Conservation (phyloP, 1,139 yeast species). For the Pichia sp. region DNA sequence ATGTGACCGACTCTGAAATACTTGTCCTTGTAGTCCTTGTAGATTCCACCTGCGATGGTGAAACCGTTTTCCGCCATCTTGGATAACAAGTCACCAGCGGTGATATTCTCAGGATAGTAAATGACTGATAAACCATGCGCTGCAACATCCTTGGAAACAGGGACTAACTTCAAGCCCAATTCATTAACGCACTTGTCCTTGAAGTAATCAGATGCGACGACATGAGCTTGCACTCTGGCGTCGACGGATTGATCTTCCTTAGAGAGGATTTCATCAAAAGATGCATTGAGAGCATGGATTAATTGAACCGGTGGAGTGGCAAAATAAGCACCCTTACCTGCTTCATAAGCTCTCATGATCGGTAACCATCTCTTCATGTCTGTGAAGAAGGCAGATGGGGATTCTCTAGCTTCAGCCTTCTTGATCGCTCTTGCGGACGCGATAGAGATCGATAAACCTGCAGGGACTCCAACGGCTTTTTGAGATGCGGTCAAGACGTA, state of each 20-base stretch:
- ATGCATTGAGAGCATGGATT: constrained; percentile 70
- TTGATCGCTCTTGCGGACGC: constrained; percentile 70
- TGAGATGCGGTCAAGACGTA: constrained; percentile 88
- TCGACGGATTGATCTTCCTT: constrained; percentile 39
- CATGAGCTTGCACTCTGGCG: constrained; percentile 58
- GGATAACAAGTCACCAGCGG: constrained; percentile 57
- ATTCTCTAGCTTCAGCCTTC: constrained; percentile 49
- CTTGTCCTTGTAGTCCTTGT: constrained; percentile 69
- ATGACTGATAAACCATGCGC: constrained; percentile 89
- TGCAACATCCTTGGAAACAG: constrained; percentile 48
- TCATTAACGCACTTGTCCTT: constrained; percentile 43
- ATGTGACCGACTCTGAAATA: constrained; percentile 95
- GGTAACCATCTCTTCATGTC: constrained; percentile 85
- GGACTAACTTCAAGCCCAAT: constrained; percentile 64
- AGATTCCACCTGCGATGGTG: constrained; percentile 87
- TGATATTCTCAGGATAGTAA: constrained; percentile 71
- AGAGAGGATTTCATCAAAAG: constrained; percentile 65
- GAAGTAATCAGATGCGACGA: constrained; percentile 54
- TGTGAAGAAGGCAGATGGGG: constrained; percentile 57
- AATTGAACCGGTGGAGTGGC: constrained; percentile 94
- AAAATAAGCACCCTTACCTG: constrained; percentile 77
- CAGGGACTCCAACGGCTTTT: constrained; percentile 92
- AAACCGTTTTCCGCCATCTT: constrained; percentile 60
- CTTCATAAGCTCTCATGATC: constrained; percentile 79
- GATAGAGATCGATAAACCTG: constrained; percentile 77